Base-by-base conservation (phyloP, 371 early-diverging fungal species). In the Entomophthora muscae region DNA sequence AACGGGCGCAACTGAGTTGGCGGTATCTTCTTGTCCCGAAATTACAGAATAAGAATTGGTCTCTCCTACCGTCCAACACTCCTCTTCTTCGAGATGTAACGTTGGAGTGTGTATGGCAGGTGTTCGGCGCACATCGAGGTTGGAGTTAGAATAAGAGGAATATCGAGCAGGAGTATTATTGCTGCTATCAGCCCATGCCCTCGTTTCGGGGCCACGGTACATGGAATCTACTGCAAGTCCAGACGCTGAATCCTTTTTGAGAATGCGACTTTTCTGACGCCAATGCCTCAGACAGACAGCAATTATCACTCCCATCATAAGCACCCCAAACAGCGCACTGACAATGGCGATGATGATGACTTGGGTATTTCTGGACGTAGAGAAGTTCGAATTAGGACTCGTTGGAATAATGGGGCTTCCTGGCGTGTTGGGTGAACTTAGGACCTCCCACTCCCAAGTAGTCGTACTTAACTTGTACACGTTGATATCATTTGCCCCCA, bases 231-330 rank as follows among this genome's bases (percentile, higher is more conserved):
- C 42, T 10, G 42, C 42, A 5, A 42, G 17, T 10, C 17, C 5
- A 17, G 42, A 42, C 17, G 10, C 10, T 51, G 21, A 7, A 31
- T 17, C 61, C 42, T 30, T 61, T 13, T 30, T 53, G 23, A 13
- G 52, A 53, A 53, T 21, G 2, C 54, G 42, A 17, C 54, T 53
- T 32, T 63, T 63, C 32, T 63, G 22, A 29, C 63, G 63, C 63
- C 63, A 63, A 29, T 52, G 63, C 10, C 54, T n/a, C 5, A 63
- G 21, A 23, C 53, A 52, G 10, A 63, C 52, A 1, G 30, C 53
- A 54, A 63, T 51, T 3, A 51, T 52, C 2, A 30, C 54, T 7
- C 24, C 63, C 53, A 63, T 63, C 29, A 28, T 52, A 32, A 53
- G 2, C 31, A 63, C 52, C 27, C 53, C 63, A 53, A 63, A 53